Percentiles rank a stretch among this genome's conserved stretches.
These are phyloP conservation scores for Mortierella sp. DNA, from an alignment of 371 early-diverging fungal species.

Conservation along the genomic window DNA sequence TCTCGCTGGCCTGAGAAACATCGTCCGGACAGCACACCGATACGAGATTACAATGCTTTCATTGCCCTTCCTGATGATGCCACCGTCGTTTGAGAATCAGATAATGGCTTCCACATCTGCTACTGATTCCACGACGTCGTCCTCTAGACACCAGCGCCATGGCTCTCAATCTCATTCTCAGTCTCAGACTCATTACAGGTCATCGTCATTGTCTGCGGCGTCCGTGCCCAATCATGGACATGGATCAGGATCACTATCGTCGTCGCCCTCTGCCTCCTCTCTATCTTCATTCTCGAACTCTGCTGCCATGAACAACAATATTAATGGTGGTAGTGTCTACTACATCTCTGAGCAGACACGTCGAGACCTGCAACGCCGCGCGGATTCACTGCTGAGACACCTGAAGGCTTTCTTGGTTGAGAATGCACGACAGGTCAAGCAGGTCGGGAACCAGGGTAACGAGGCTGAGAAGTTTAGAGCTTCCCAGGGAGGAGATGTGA, in stretches of 20 bases:
- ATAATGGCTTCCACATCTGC: constrained; percentile 15
- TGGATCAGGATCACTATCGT: constrained; percentile 3
- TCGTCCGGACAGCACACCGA: constrained; percentile 71
- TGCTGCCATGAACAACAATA: constrained; percentile 2
- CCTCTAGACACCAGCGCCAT: constrained; percentile 18
- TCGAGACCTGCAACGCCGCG: constrained; percentile 27
- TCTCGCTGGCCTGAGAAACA: constrained; percentile 72
- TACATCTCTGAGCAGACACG: constrained; percentile 41
- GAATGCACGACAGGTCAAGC: constrained; percentile 47
- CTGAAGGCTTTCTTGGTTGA: constrained; percentile 47
- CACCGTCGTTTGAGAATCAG: constrained; percentile 60
- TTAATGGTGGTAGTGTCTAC: constrained; percentile 5
- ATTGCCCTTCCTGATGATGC: constrained; percentile 74
- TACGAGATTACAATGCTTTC: constrained; percentile 76
- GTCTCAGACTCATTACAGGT: constrained; percentile 15
- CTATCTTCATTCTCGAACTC: constrained; percentile 14
- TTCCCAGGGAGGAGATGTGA: constrained; percentile 50
- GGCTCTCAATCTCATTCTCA: no score
- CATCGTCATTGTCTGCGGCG: constrained; percentile 10
- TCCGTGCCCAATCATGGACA: not conserved
- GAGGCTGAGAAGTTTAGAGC: constrained; percentile 53
- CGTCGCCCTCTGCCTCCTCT: constrained; percentile 24
- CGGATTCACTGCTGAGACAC: constrained; percentile 33
- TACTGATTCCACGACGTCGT: not conserved
- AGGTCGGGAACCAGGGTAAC: constrained; percentile 48